Conservation (phyloP, 169 alveolate genomes). For the Theileria orientalis region DNA sequence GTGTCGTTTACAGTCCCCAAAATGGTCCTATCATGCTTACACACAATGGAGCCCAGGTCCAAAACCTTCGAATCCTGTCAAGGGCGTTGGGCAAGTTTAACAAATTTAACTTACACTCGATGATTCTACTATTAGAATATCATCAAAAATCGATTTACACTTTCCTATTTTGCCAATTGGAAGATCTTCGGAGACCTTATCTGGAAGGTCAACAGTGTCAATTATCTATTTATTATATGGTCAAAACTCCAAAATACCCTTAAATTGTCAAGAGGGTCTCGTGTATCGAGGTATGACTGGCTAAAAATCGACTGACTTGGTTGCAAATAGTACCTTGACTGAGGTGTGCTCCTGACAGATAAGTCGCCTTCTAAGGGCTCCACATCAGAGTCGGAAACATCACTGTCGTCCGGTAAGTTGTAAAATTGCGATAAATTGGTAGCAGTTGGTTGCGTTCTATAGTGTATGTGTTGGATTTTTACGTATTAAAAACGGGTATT, state of each 20-base stretch:
- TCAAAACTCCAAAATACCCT: slow-evolving; percentile 13
- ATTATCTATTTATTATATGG: slow-evolving; percentile 26
- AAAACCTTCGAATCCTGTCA: slow-evolving; percentile 17
- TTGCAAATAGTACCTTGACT: neutral
- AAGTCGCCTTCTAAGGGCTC: slow-evolving; percentile 3
- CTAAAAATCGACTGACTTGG: neutral
- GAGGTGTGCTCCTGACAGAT: neutral
- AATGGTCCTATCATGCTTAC: slow-evolving; percentile 51
- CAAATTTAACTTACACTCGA: slow-evolving; percentile 11
- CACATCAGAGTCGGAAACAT: slow-evolving; percentile 35
- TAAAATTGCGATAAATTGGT: neutral
- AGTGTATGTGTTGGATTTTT: neutral
- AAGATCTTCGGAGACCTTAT: slow-evolving; percentile 33
- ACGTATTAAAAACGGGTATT: neutral
- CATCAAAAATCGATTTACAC: slow-evolving; percentile 43
- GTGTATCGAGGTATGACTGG: neutral
- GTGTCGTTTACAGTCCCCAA: slow-evolving; percentile 67
- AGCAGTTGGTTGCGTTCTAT: neutral
- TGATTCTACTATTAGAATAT: slow-evolving; percentile 42
- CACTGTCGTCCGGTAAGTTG: slow-evolving; percentile 24
- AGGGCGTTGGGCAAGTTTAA: neutral
- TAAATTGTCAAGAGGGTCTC: slow-evolving; percentile 47
- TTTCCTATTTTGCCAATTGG: slow-evolving; percentile 47
- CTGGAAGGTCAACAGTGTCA: slow-evolving; percentile 61
- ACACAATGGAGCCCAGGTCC: slow-evolving; percentile 67